Percentiles rank a stretch among this genome's conserved stretches.
Evolutionary conservation across 2,329 filamentous ascomycete species (phyloP).

Genomic region (Aciculosporium take): DNA sequence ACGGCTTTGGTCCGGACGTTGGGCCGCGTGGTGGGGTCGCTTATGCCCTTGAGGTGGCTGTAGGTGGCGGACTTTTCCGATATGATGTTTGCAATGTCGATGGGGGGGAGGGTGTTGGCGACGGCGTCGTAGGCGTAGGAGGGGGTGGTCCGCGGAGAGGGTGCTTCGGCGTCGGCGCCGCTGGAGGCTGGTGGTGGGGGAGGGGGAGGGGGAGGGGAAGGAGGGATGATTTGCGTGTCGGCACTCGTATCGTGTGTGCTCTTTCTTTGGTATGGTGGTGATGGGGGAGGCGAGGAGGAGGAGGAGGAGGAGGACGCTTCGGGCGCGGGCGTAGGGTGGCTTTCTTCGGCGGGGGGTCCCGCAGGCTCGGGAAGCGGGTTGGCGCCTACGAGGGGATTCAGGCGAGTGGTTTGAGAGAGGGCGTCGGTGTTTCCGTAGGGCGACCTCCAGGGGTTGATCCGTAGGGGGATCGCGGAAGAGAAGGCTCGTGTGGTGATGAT

Average conservation of each 20-base stretch:
- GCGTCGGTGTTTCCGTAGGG: not conserved
- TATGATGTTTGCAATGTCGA: slow-evolving; percentile 24
- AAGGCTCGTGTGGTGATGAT: slow-evolving; percentile 14
- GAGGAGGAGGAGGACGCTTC: not conserved
- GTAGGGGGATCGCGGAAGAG: slow-evolving; percentile 18
- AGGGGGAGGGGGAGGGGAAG: slow-evolving; percentile 11
- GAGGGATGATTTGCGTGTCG: slow-evolving; percentile 8
- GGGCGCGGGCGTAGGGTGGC: slow-evolving; percentile 5
- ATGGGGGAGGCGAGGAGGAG: not conserved
- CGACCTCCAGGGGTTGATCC: slow-evolving; percentile 8
- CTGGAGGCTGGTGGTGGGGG: slow-evolving; percentile 1
- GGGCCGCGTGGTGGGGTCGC: slow-evolving; percentile 16
- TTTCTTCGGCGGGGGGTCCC: slow-evolving; percentile 1
- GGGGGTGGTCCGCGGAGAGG: not conserved
- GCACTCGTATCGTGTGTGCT: slow-evolving; percentile 4
- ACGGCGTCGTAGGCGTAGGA: slow-evolving; percentile 9
- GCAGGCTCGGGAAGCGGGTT: slow-evolving; percentile 8
- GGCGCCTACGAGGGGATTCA: slow-evolving; percentile 20
- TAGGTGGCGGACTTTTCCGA: slow-evolving; percentile 16
- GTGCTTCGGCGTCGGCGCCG: not conserved
- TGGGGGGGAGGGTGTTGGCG: slow-evolving; percentile 6
- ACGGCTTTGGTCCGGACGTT: slow-evolving; percentile 20
- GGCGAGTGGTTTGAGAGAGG: slow-evolving; percentile 8
- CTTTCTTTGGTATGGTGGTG: too few relatives aligned
- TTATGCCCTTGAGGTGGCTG: slow-evolving; percentile 9